These are phyloP conservation scores for Backusella liffmaniae DNA, from an alignment of 192 early-diverging fungal species.

Conservation along the genomic window DNA sequence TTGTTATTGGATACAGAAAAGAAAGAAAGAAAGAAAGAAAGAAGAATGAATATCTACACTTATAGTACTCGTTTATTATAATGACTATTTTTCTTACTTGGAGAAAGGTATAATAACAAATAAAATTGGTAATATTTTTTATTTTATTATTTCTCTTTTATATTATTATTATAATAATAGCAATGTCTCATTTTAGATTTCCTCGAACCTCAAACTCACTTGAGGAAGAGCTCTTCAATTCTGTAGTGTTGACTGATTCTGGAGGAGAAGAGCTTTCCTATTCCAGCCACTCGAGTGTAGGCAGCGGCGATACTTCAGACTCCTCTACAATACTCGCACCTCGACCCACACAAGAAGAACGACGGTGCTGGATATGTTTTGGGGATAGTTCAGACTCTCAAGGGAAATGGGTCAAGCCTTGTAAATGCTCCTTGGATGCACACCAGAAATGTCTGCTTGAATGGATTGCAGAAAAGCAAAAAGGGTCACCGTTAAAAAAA, in stretches of 20 bases:
- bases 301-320: background rate
- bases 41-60: too few species aligned
- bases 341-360: background rate
- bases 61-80: too few species aligned
- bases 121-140: too few species aligned
- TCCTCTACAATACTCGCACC: background rate
- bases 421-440: constrained; percentile 69
- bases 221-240: background rate
- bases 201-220: background rate
- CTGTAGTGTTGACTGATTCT: background rate
- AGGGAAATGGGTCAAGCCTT: constrained; percentile 70
- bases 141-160: too few species aligned
- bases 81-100: too few species aligned
- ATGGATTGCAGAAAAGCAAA: constrained; percentile 73
- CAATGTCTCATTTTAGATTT: background rate
- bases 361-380: constrained; percentile 73
- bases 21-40: too few species aligned
- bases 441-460: constrained; percentile 77
- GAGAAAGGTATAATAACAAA: too few species aligned
- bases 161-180: too few species aligned
- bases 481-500: constrained; percentile 46
- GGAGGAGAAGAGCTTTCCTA: background rate
- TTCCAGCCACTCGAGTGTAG: background rate
- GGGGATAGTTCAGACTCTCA: constrained; percentile 61
- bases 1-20: too few species aligned